Conservation (phyloP, 306 rosid genomes). For the Mucuna pruriens region DNA sequence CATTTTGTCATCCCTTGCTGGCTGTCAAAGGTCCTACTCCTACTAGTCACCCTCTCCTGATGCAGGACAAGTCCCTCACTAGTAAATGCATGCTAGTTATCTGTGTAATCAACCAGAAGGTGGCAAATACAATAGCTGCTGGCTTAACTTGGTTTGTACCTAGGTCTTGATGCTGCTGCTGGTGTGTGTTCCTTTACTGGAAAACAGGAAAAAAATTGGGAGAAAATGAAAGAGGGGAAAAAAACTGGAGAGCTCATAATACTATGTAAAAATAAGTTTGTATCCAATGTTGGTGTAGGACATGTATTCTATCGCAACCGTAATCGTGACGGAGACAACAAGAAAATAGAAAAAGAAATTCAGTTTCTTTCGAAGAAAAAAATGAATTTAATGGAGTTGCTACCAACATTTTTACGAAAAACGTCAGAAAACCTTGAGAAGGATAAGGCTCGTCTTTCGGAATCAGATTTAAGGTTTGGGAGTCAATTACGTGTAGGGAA, state of each 20-base stretch:
- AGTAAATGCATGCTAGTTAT: neutral
- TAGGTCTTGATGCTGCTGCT: neutral
- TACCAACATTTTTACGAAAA: too few relatives aligned
- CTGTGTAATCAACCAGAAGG: neutral
- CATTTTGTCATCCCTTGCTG: neutral
- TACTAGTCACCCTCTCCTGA: neutral
- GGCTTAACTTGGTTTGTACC: neutral
- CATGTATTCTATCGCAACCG: too few relatives aligned
- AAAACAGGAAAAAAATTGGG: neutral
- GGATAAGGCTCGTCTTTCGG: too few relatives aligned
- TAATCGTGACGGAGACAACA: too few relatives aligned
- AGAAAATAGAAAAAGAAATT: too few relatives aligned
- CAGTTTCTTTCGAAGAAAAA: too few relatives aligned
- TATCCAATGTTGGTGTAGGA: neutral
- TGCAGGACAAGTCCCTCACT: neutral
- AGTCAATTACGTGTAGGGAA: too few relatives aligned
- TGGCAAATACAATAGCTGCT: neutral
- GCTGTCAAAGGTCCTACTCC: neutral
- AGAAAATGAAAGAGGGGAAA: neutral
- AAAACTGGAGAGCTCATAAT: neutral
- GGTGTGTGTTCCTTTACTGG: neutral
- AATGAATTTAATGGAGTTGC: too few relatives aligned
- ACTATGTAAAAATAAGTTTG: neutral
- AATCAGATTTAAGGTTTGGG: too few relatives aligned
- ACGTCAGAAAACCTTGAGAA: too few relatives aligned